Percentiles rank a stretch among this genome's conserved stretches.
Conservation (phyloP, 805 yeast species). For the Blastobotrys peoriensis region DNA sequence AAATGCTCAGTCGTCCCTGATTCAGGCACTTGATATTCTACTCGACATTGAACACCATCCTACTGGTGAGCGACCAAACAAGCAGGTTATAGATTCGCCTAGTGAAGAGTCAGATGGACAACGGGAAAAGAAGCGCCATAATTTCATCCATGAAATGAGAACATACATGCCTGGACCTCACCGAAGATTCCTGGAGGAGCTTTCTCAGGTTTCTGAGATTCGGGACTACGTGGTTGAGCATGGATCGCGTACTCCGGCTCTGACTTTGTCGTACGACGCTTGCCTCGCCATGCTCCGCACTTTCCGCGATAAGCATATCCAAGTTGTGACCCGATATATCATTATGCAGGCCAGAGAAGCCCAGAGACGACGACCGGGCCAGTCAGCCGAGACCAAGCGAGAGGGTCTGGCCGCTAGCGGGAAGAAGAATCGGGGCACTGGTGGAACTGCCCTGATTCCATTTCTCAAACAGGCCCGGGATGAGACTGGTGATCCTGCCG, state of each 20-base stretch:
- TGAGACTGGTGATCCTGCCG: slow-evolving; percentile 91
- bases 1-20: slow-evolving; percentile 86
- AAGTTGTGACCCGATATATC: slow-evolving; percentile 82
- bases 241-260: slow-evolving; percentile 40
- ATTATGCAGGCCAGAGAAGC: slow-evolving; percentile 65
- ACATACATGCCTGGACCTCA: slow-evolving; percentile 87
- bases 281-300: slow-evolving; percentile 82
- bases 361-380: slow-evolving; percentile 43
- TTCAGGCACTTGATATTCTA: slow-evolving; percentile 77
- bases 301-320: slow-evolving; percentile 90
- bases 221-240: slow-evolving; percentile 55
- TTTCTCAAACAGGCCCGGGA: slow-evolving; percentile 93
- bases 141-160: slow-evolving; percentile 79
- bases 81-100: slow-evolving; percentile 17
- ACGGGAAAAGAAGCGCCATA: slow-evolving; percentile 30
- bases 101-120: slow-evolving; percentile 14
- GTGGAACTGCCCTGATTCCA: slow-evolving; percentile 88
- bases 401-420: slow-evolving; percentile 38
- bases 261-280: slow-evolving; percentile 75
- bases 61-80: slow-evolving; percentile 51
- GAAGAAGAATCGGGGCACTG: slow-evolving; percentile 68
- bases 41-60: slow-evolving; percentile 73
- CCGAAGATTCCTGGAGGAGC: slow-evolving; percentile 59
- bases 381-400: slow-evolving; percentile 47
- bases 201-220: slow-evolving; percentile 53